Base-by-base conservation (phyloP, 164 flowering plant species). In the Magnolia sinica region DNA sequence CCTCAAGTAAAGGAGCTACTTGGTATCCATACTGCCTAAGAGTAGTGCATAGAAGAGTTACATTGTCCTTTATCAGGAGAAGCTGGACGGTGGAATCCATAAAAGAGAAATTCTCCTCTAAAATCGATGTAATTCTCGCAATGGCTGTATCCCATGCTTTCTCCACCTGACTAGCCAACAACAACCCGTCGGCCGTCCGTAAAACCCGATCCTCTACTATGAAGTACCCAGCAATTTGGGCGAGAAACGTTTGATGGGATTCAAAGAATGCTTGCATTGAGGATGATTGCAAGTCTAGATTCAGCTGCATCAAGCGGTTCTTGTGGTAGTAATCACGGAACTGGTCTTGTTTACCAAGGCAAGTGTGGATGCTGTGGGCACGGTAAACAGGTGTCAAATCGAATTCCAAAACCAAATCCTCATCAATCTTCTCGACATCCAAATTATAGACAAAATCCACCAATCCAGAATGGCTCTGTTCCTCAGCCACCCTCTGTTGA, bases 141-240 rank as follows among this genome's bases (percentile, higher is more conserved):
- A 89, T 82, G 72, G 98, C 92, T 11, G 95, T 87, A 71, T 92
- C 97, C 96, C 95, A 92, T 89, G 89, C 87, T 29, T 87, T 85
- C 80, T 90, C 94, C 24, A 90, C 87, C 82, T 93, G 93, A 68
- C 82, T 87, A 31, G 88, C 61, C 31, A 78, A 77, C 79, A 91
- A 77, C 16, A 95, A 82, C 11, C 93, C 95, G 20, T 89, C 91
- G 5, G 92, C 91, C 37, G 97, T 91, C 76, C 96, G 84, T 67
- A 91, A 67, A 51, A 95, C 96, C 68, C 94, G 87, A 83, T 93
- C 96, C 79, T 95, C 98, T 50, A 93, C 93, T 22, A 95, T 93
- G 75, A 95, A 95, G 76, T 87, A 88, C 1, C 98, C 98, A 2
- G 91, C 97, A 71, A 89, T 85, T 78, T 89, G 97, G 55, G 93